A percentile compares a stretch with the other conserved stretches of the same genome.
Conservation (phyloP, 1,139 yeast species). For the Yamadazyma triangularis region DNA sequence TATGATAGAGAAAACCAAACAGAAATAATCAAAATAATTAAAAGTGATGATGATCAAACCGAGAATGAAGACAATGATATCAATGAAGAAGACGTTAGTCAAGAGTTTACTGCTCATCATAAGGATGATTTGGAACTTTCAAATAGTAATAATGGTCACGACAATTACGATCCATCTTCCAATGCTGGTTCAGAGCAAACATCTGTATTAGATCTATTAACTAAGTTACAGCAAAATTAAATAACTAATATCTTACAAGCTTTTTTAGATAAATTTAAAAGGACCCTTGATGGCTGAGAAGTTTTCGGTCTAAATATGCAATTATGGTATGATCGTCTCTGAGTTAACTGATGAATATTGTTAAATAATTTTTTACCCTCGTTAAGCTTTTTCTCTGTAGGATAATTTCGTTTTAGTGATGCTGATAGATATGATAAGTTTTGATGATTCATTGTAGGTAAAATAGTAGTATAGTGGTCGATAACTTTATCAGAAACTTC, state of each 20-base stretch:
- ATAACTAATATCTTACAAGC: not conserved
- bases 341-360: too few species aligned
- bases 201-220: slow-evolving; percentile 26
- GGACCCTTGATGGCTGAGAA: not conserved
- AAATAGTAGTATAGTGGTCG: slow-evolving; percentile 10
- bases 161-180: slow-evolving; percentile 18
- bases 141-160: slow-evolving; percentile 20
- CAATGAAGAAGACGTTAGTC: slow-evolving; percentile 16
- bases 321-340: too few species aligned
- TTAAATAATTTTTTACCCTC: slow-evolving; percentile 10
- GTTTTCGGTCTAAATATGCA: too few species aligned
- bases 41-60: slow-evolving; percentile 19
- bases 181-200: slow-evolving; percentile 9
- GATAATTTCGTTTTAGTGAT: slow-evolving; percentile 6
- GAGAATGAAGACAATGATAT: slow-evolving; percentile 15
- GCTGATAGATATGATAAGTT: not conserved
- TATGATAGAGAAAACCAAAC: slow-evolving; percentile 34
- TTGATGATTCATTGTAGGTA: slow-evolving; percentile 10
- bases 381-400: slow-evolving; percentile 5
- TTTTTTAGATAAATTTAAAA: too few species aligned
- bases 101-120: slow-evolving; percentile 19
- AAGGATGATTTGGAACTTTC: slow-evolving; percentile 30
- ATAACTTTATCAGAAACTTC: slow-evolving; percentile 6
- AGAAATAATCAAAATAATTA: slow-evolving; percentile 18
- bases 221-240: slow-evolving; percentile 24